Evolutionary conservation across 805 yeast species (phyloP).

Genomic region (Saccharomycopsis selenospora): DNA sequence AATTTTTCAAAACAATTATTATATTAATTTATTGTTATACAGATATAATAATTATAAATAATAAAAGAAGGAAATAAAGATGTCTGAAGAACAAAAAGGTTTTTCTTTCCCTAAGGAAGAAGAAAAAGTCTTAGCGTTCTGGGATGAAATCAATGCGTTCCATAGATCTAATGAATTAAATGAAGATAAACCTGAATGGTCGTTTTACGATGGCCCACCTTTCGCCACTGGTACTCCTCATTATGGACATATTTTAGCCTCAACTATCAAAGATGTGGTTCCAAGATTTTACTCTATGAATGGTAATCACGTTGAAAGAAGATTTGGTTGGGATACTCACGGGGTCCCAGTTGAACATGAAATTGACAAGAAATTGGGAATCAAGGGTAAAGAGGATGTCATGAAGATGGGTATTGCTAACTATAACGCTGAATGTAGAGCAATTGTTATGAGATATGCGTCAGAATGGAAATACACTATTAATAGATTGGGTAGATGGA

Average conservation of each 20-base stretch:
- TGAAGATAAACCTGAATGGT: slow-evolving; percentile 77
- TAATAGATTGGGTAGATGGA: slow-evolving; percentile 97
- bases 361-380: slow-evolving; percentile 94
- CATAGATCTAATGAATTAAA: slow-evolving; percentile 76
- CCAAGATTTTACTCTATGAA: slow-evolving; percentile 98
- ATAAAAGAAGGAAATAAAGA: background rate
- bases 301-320: slow-evolving; percentile 91
- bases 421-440: slow-evolving; percentile 90
- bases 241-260: slow-evolving; percentile 94
- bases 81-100: slow-evolving; percentile 17
- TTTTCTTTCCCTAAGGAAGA: slow-evolving; percentile 87
- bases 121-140: slow-evolving; percentile 66
- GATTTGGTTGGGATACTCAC: slow-evolving; percentile 99
- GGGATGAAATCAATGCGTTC: slow-evolving; percentile 95
- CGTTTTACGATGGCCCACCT: slow-evolving; percentile 98
- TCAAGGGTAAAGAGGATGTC: slow-evolving; percentile 90
- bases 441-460: slow-evolving; percentile 96
- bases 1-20: too few relatives aligned
- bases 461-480: slow-evolving; percentile 90
- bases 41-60: too few relatives aligned
- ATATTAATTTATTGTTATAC: too few relatives aligned
- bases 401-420: slow-evolving; percentile 89
- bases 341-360: slow-evolving; percentile 98
- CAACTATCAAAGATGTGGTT: slow-evolving; percentile 94
- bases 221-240: slow-evolving; percentile 99